Base-by-base conservation (phyloP, 805 yeast genomes). In the Wickerhamomyces tratensis region DNA sequence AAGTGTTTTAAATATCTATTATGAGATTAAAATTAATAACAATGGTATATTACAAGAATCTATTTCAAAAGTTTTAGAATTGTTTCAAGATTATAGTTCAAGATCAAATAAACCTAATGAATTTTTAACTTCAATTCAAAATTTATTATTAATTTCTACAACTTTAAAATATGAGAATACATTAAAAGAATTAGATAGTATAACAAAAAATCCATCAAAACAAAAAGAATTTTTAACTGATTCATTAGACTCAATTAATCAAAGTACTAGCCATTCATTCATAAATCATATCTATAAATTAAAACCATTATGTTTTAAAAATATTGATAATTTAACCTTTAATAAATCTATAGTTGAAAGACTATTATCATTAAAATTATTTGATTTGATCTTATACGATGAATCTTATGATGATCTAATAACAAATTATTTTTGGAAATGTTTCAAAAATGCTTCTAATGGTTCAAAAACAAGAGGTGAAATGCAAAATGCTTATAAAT, bases 361-460 rank as follows among this genome's bases (percentile, higher is more conserved):
- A 7, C 42, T 62, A 15, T 39, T 64, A 25, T 56, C 52, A 29
- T 36, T 54, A 13, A 61, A 62, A 5, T 47, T 58, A 13, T 63
- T 61, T 41, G 50, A 53, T 6, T 35, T 57, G 13, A 42, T 63
- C 7, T 43, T 51, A 10, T 39, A 42, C 7, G 15, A 46, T 1
- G 31, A 36, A 12, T 7, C 41, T 5, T 45, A 45, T 34, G 49
- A 49, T 35, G 38, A 39, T 2, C 39, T 54, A 1, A 43, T 64
- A 7, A 49, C 56, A 13, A 56, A 57, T 34, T 56, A 59, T 46
- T 70, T 70, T 42, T 65, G 74, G 67, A 57, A 59, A 33, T 66
- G 65, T 42, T 70, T 63, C 48, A 69, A 70, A 39, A 53, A 51
- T 33, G 72, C 76, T 0, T 52, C 72, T 1, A 69, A 64, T 48